These are phyloP conservation scores for Quercus berberidifolia DNA, from an alignment of 306 rosid genomes.

Conservation along the genomic window DNA sequence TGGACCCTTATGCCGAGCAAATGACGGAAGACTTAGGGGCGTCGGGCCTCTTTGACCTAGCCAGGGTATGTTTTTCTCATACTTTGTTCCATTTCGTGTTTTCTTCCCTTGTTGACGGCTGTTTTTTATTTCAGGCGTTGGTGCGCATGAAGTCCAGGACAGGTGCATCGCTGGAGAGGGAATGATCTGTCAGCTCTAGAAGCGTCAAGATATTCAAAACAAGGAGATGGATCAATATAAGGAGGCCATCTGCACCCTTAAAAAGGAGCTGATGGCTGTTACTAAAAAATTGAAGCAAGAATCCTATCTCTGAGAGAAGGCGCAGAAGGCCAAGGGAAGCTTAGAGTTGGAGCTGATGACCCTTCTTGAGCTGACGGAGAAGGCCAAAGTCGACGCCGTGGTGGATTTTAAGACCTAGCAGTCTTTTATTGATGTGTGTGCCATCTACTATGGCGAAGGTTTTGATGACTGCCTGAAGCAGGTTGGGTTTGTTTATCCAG, in stretches of 20 bases:
- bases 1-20: fast-evolving
- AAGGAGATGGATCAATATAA: no score
- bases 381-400: fast-evolving
- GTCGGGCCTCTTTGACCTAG: no score
- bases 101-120: no score
- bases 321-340: fast-evolving
- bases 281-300: no score
- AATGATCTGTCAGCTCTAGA: fast-evolving
- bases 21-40: no score
- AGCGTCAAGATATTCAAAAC: no score
- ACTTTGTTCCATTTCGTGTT: no score
- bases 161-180: fast-evolving
- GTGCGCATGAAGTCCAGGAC: no score
- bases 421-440: fast-evolving
- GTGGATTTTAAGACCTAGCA: fast-evolving
- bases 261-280: no score
- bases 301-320: fast-evolving
- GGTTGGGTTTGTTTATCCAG: fast-evolving
- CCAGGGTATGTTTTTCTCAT: no score
- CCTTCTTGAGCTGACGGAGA: fast-evolving
- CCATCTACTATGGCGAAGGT: fast-evolving
- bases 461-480: no score
- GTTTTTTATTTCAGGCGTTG: fast-evolving
- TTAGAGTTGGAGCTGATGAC: fast-evolving
- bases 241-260: fast-evolving